Evolutionary conservation across 1,139 yeast genomes (phyloP), one percentile per base, ranked within the genome.

Genomic region (Arxiozyma telluris): DNA sequence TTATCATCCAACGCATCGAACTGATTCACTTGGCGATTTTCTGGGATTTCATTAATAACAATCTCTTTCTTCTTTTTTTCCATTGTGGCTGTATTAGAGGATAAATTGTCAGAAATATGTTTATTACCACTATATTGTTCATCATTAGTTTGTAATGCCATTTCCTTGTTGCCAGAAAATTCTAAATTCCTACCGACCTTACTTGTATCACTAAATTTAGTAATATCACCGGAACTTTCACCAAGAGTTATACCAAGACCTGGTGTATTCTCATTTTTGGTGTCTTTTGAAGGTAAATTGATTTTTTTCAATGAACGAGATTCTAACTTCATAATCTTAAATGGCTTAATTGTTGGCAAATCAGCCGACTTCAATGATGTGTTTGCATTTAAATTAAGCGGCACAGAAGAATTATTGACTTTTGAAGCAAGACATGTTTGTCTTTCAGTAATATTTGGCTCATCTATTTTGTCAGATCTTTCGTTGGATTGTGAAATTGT

Each of bases 251-350:
- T 47, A 20, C 53, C 50, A 38, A 51, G 50, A n/a, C 50, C 53
- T 9, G 49, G 43, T 17, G 21, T 18, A 46, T 38, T 23, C 12
- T 34, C 21, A 21, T 20, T 38, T 20, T 18, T 18, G 22, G 17
- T 46, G 5, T 46, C 49, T n/a, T 46, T 44, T 8, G 42, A 42
- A 15, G 51, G 43, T 18, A 53, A 42, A 39, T 52, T 50, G 4
- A 55, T 50, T 23, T 46, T 52, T 39, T 45, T 52, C 9, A 53
- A 20, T 5, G 55, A 53, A 25, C 52, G 51, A 21, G 49, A 48
- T 49, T 53, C 58, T 9, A 55, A 27, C 39, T 49, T 53, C 25
- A 47, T 51, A 6, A 55, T 47, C 22, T 53, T 55, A 15, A 55
- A 48, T 7, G 58, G 53, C n/a, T 53, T 53, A 15, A 34, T 22